Evolutionary conservation across 1,284 basidiomycete genomes (phyloP), one percentile per base, ranked within the genome.

Genomic region (Sutorius eximius): DNA sequence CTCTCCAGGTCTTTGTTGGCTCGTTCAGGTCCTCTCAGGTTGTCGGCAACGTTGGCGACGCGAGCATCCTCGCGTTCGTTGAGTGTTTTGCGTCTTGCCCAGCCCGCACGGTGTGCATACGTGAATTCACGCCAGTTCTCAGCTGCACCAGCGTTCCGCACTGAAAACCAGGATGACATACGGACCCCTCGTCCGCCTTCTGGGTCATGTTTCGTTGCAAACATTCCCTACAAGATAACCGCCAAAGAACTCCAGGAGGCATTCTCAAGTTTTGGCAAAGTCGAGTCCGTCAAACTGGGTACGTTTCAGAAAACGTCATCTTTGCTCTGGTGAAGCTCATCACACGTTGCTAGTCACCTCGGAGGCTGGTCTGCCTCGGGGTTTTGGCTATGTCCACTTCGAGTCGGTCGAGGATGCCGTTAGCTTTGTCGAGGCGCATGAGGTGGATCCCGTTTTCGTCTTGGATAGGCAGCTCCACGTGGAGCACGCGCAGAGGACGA

Each of bases 371-470:
- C 55, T 68, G 15, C 51, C 66, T n/a, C 70, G 73, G 27, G 81
- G 80, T 1, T 75, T 71, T 49, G 75, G 70, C 11, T 80, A 81
- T 58, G 59, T 83, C 40, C 67, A 74, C n/a, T 83, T 75, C 51
- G 58, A 57, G 34, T 64, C 63, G 8, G 42, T 68, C 27, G 71
- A 65, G 2, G 71, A 75, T 7, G 77, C 80, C 2, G 52, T 67
- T 7, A 60, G 60, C 30, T 75, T 75, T 43, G 57, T 72, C 32
- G 68, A 74, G 6, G 70, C 74, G 18, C 60, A 69, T 32, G 29
- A 36, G 22, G 67, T 71, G 56, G 77, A 80, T 58, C 75, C 79
- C 2, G 61, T 82, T 27, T 74, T 69, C 55, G 56, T 82, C 49
- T 58, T 70, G n/a, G 77, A 76, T 55, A 75, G 80, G 38, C 70